These are phyloP conservation scores for Saposhnikovia divaricata DNA, from an alignment of 129 eudicot genomes.

Conservation along the genomic window DNA sequence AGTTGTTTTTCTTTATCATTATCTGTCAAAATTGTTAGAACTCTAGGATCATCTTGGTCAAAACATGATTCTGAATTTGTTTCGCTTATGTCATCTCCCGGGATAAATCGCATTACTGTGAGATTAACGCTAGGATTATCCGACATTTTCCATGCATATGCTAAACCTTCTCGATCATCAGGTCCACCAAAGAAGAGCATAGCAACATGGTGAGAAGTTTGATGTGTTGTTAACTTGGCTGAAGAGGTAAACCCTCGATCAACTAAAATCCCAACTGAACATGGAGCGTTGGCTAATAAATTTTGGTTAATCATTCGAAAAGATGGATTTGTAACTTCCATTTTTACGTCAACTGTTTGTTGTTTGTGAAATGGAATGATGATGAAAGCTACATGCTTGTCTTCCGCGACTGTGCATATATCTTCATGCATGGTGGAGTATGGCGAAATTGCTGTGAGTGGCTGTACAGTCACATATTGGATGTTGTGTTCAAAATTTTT, in stretches of 20 bases:
- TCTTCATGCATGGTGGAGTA: constrained; percentile 90
- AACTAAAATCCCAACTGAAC: constrained; percentile 78
- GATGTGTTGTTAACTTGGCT: constrained; percentile 36
- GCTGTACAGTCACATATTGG: constrained; percentile 47
- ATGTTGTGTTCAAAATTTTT: constrained; percentile 59
- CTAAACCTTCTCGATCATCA: constrained; percentile 76
- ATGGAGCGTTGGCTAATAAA: constrained; percentile 63
- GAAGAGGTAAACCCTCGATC: constrained; percentile 69
- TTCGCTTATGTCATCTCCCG: constrained; percentile 20
- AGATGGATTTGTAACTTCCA: constrained; percentile 68
- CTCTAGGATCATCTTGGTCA: constrained; percentile 24
- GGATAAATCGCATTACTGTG: constrained; percentile 53
- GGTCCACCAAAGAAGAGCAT: constrained; percentile 87
- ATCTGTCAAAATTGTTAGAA: constrained; percentile 49
- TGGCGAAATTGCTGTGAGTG: constrained; percentile 79
- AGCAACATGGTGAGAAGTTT: constrained; percentile 47
- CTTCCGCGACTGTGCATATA: constrained; percentile 68
- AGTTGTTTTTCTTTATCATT: constrained; percentile 46
- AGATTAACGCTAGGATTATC: constrained; percentile 47
- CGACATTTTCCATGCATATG: constrained; percentile 65
- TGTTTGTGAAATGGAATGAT: constrained; percentile 86
- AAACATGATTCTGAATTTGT: constrained; percentile 5
- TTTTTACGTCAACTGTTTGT: constrained; percentile 81
- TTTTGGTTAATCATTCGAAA: constrained; percentile 60
- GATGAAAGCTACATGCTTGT: constrained; percentile 61